Base-by-base conservation (phyloP, 768 basidiomycete genomes). In the Rubroboletus pulcherrimus region DNA sequence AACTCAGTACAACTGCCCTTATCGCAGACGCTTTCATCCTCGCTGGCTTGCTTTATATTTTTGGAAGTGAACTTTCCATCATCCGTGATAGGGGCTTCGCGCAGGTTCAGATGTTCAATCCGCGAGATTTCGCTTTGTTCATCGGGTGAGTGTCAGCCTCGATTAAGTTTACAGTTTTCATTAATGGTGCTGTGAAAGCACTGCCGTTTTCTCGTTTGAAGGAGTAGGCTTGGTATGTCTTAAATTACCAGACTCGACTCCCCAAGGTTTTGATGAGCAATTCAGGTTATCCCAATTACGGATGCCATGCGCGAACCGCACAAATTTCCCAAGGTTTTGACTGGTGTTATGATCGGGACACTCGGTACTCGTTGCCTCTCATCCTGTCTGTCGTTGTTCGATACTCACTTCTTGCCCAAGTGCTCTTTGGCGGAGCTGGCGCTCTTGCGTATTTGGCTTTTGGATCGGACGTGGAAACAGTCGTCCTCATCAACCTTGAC, bases 201-300 rank as follows among this genome's bases (percentile, higher is more conserved):
- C 97, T 24, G 96, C 97, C 4, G 96, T 98, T 31, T 98, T 98
- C 72, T 93, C 97, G 1, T 99, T 98, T 63, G 96, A 99, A 72
- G 96, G 96, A 9, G 93, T 99, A 61, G 97, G 96, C 46, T 76
- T 98, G 73, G 87, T 89, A 62, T 61, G 84, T 71, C 51, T 31
- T 30, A 29, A 29, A 19, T 40, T 42, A n/a, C 30, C 12, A 17
- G 26, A 35, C 29, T 35, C 6, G 12, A 29, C 31, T 26, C 41
- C 33, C 7, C 26, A 29, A 26, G 11, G 24, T 47, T 43, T 37
- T 57, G 51, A 63, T 55, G 44, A 21, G 21, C 4, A 14, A 34
- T 59, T n/a, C 67, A 88, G 81, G 77, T 99, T 59, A 91, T 99
- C 58, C 97, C 97, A 19, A 97, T 99, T 65, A 93, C 92, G 12